These are phyloP conservation scores for Gonium pectorale DNA, from an alignment of 139 green algal genomes.

Conservation along the genomic window DNA sequence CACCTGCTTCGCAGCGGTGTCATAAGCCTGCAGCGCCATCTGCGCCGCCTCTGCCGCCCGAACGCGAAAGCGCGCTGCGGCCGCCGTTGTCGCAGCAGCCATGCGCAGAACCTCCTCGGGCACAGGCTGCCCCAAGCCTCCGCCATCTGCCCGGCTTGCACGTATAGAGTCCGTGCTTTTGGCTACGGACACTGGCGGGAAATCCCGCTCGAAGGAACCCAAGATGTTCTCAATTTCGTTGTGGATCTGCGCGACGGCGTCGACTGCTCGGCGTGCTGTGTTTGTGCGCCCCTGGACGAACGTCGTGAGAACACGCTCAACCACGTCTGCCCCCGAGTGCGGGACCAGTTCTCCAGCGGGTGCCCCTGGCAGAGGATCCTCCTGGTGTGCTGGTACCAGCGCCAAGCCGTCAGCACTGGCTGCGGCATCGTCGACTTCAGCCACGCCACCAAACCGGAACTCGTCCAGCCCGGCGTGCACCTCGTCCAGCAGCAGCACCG, in stretches of 20 bases:
- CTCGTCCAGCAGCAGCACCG: constrained; percentile 10
- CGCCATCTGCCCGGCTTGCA: too few relatives aligned
- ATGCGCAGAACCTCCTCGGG: constrained; percentile 31
- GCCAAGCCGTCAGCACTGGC: too few relatives aligned
- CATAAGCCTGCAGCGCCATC: constrained; percentile 24
- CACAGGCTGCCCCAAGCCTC: background rate
- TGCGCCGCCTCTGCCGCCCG: constrained; percentile 23
- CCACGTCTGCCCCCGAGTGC: background rate
- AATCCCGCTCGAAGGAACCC: constrained; percentile 20
- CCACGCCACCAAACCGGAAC: constrained; percentile 17
- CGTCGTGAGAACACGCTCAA: background rate
- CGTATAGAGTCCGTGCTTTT: too few relatives aligned
- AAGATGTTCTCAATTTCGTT: constrained; percentile 29
- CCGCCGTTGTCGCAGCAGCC: constrained; percentile 25
- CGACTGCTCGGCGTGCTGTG: background rate
- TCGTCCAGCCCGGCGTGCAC: constrained; percentile 27
- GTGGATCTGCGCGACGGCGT: constrained; percentile 19
- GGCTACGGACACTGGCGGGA: background rate
- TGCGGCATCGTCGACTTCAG: too few relatives aligned
- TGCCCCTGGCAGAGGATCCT: background rate
- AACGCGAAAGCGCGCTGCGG: constrained; percentile 20
- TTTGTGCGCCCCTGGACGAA: constrained; percentile 10
- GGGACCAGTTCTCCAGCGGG: background rate
- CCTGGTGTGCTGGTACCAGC: background rate
- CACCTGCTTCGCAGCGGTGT: constrained; percentile 39